Base-by-base conservation (phyloP, 1,139 yeast genomes). In the Yamadazyma diddensiae region DNA sequence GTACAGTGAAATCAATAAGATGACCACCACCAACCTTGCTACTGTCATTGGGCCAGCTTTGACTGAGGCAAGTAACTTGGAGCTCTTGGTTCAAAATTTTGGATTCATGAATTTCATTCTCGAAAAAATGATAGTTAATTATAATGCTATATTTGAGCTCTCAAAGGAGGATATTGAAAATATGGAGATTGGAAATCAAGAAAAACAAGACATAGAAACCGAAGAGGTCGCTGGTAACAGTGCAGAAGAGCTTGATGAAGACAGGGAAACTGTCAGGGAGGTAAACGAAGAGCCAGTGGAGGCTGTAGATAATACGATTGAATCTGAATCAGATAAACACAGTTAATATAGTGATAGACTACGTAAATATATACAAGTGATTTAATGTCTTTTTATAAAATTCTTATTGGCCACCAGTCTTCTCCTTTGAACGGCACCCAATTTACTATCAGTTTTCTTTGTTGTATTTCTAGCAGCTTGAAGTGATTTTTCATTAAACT, bases 21-120 rank as follows among this genome's bases (percentile, higher is more conserved):
- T 85, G 95, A 83, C 81, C 39, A 73, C 88, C 3, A 80, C 84
- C 6, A 85, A 85, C 50, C 61, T 85, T 49, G 92, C 94, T 8
- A 85, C 88, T 36, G 94, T 85, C 14, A 65, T 76, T 41, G 81
- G 81, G 1, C 81, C 81, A 2, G 76, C 79, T 4, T 65, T 76
- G 34, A 73, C 79, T 3, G 82, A 76, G 43, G 77, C 79, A n/a
- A 66, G 77, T 43, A 60, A 56, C 28, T 66, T 77, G 34, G 75
- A 70, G 19, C 55, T 67, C n/a, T 57, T 72, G 45, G 63, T 70
- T 26, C 65, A 63, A 38, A 70, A 66, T 41, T 76, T 76, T 53
- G 81, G 82, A 6, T 62, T 73, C 40, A 74, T 76, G 71, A 76
- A 74, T 46, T 65, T 66, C 28, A 57, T 74, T 12, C 59, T 77